A percentile compares a stretch with the other conserved stretches of the same genome.
phyloP scores from a whole-genome alignment of 768 basidiomycete species.

The Kwoniella botswanensis region DNA sequence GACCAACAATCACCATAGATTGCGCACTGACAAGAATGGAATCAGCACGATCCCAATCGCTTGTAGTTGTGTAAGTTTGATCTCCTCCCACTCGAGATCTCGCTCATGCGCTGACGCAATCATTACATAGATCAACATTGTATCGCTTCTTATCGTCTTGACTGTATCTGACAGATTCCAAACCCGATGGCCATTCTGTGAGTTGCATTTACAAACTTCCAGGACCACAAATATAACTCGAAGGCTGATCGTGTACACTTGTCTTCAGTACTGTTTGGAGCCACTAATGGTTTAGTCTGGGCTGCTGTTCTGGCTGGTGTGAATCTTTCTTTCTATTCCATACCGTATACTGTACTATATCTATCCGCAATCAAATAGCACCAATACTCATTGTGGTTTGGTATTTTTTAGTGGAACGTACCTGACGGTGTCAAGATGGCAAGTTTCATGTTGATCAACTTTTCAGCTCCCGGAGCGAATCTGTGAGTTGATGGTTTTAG shows the following conservation, averaged over 20 bases:
- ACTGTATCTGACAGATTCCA: slow-evolving; percentile 17
- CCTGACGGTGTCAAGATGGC: slow-evolving; percentile 18
- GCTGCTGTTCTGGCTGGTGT: slow-evolving; percentile 12
- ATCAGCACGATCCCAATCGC: slow-evolving; percentile 1
- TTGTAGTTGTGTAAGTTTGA: background rate
- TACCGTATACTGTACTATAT: background rate
- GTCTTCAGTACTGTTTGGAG: slow-evolving; percentile 2
- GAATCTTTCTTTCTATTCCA: background rate
- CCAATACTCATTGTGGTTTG: too few species aligned
- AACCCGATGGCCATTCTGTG: slow-evolving; percentile 16
- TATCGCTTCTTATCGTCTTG: slow-evolving; percentile 16
- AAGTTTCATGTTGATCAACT: slow-evolving; percentile 12
- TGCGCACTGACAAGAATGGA: background rate
- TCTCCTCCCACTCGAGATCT: background rate
- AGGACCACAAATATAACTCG: too few species aligned
- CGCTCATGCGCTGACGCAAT: too few species aligned
- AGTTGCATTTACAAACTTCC: background rate
- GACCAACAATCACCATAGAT: background rate
- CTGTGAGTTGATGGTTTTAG: slow-evolving; percentile 2
- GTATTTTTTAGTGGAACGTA: slow-evolving; percentile 11
- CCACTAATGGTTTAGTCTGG: slow-evolving; percentile 6
- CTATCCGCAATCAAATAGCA: too few species aligned
- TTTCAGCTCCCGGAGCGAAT: slow-evolving; percentile 3
- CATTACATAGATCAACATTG: slow-evolving; percentile 13
- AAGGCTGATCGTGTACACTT: background rate